Evolutionary conservation across 2,329 filamentous ascomycete species (phyloP), one percentile per base, ranked within the genome.

Genomic region (Aspergillus texensis): DNA sequence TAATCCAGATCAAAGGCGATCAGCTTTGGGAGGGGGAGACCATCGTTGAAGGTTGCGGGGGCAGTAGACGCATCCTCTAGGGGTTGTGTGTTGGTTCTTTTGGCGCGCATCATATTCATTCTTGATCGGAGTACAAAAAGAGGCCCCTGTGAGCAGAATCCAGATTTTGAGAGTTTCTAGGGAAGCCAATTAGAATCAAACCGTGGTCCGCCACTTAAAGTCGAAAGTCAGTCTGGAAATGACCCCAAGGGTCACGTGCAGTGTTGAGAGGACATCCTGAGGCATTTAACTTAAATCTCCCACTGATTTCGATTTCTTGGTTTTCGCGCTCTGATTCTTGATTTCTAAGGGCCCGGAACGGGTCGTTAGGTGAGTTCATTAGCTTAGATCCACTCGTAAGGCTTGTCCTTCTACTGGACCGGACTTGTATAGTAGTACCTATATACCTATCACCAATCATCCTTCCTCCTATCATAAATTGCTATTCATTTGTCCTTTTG

Each of bases 1-100:
- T 97, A 98, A 84, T 98, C 94, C 66, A 98, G 88, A 77, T 98
- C 95, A 81, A 98, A 97, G 67, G 95, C 91, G 71, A 98, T 86
- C 69, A 97, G 85, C 65, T 89, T 88, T 0, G 94, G 94, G 1
- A 97, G 85, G 0, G 93, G 91, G 0, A 88, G 85, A 48, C 87
- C 84, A 69, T 90, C 88, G 65, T 80, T 86, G 78, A 90, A 88
- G 14, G 86, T 88, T 19, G 80, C 76, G 4, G 85, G 85, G 66
- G 77, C 75, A 45, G 80, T 72, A 19, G 75, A 75, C 58, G 73
- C 65, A 58, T 79, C 76, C 52, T 77, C 75, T 28, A 75, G 60
- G 19, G 77, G 66, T 59, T 73, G 70, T 6, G 75, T 73, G 63
- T 74, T 75, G 62, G 77, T 75, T 61, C 77, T 70, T 62, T 76